A percentile compares a stretch with the other conserved stretches of the same genome.
phyloP scores from a whole-genome alignment of 768 basidiomycete genomes.

The Paxillus ammoniavirescens region DNA sequence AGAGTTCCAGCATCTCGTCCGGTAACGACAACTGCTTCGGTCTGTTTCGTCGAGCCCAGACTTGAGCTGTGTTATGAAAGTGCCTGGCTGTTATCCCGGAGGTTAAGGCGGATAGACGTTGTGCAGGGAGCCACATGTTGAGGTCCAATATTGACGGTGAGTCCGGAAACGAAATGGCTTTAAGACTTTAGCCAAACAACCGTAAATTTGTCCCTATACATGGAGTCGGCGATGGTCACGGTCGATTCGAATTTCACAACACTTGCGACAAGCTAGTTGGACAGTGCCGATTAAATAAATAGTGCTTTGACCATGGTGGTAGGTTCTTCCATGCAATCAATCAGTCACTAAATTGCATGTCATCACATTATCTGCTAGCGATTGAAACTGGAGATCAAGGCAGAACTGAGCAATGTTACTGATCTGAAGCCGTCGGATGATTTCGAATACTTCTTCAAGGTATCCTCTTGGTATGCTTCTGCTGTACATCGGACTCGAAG shows the following conservation, averaged over 20 bases:
- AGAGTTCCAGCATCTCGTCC: slow-evolving; percentile 33
- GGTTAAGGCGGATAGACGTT: slow-evolving; percentile 15
- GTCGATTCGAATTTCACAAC: not conserved
- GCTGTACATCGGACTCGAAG: not conserved
- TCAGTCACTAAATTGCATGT: not conserved
- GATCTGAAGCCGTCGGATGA: slow-evolving; percentile 59
- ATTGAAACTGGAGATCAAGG: slow-evolving; percentile 68
- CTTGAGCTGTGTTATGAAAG: slow-evolving; percentile 24
- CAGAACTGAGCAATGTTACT: slow-evolving; percentile 79
- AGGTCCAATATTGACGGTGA: no score
- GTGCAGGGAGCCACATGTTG: slow-evolving; percentile 19
- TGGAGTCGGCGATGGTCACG: no score
- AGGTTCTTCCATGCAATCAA: slow-evolving; percentile 24
- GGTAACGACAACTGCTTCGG: slow-evolving; percentile 36
- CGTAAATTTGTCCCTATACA: slow-evolving; percentile 16
- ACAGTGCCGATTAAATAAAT: no score
- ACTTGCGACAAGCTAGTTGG: no score
- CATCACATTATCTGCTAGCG: slow-evolving; percentile 35
- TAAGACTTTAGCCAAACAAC: slow-evolving; percentile 20
- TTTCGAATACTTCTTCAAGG: slow-evolving; percentile 83
- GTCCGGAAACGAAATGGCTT: not conserved
- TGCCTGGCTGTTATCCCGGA: slow-evolving; percentile 14
- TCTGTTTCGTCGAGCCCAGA: slow-evolving; percentile 15
- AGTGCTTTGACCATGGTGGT: slow-evolving; percentile 46
- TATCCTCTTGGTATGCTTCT: slow-evolving; percentile 21